Conservation (phyloP, 2,329 filamentous ascomycete species). For the Hypomyces rosellus region DNA sequence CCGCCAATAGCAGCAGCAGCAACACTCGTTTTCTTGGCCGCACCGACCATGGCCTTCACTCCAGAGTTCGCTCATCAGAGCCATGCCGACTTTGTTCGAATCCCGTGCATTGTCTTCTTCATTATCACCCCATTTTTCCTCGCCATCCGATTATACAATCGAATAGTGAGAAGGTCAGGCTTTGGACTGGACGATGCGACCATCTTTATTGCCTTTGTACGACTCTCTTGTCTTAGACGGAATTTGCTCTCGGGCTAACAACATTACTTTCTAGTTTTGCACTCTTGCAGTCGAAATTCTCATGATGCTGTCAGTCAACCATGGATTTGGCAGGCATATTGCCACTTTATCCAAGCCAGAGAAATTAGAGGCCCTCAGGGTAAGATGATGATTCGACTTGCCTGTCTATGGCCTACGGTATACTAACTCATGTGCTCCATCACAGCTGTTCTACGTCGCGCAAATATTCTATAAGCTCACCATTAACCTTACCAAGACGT, state of each 20-base stretch:
- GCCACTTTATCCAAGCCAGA: slow-evolving; percentile 27
- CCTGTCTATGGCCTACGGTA: not conserved
- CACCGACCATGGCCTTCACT: not conserved
- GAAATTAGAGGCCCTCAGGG: slow-evolving; percentile 32
- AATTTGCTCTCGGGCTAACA: not conserved
- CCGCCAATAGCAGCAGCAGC: not conserved
- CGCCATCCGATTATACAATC: slow-evolving; percentile 33
- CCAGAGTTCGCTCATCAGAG: slow-evolving; percentile 21
- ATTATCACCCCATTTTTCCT: slow-evolving; percentile 36
- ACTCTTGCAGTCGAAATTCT: slow-evolving; percentile 30
- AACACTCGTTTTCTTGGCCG: no score
- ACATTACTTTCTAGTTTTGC: slow-evolving; percentile 23
- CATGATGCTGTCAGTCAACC: slow-evolving; percentile 34
- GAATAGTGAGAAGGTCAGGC: slow-evolving; percentile 29
- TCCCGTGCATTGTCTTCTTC: slow-evolving; percentile 38
- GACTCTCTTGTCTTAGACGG: slow-evolving; percentile 4
- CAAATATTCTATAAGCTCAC: slow-evolving; percentile 50
- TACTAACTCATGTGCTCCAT: not conserved
- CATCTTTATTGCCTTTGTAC: slow-evolving; percentile 36
- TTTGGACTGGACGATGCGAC: slow-evolving; percentile 38
- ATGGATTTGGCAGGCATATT: slow-evolving; percentile 38
- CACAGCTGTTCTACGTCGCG: slow-evolving; percentile 43
- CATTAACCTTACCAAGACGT: slow-evolving; percentile 47
- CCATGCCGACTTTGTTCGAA: slow-evolving; percentile 32
- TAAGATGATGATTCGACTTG: slow-evolving; percentile 9